Evolutionary conservation across 2,329 filamentous ascomycete species (phyloP), one percentile per base, ranked within the genome.

Genomic region (Aspergillus sp.): DNA sequence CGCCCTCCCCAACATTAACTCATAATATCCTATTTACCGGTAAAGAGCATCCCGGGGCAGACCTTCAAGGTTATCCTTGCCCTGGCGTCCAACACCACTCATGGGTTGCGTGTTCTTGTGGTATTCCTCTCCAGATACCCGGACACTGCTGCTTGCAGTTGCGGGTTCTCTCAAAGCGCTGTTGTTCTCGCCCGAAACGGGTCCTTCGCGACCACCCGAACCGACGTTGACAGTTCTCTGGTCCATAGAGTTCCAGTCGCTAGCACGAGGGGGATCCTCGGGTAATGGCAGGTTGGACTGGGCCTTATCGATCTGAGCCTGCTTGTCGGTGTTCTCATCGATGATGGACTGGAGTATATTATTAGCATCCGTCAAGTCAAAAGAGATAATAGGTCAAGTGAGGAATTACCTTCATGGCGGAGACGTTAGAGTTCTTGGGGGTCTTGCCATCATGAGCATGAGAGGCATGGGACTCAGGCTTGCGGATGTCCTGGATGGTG

Each of bases 211-310:
- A 57, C 82, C 77, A 19, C 89, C 88, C 38, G 87, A 85, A 64
- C 89, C 89, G 51, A 90, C 86, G 71, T 91, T 89, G 71, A 90
- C 87, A 58, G 80, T 90, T 63, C 84, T 79, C 32, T 82, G 82
- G 69, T 94, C 90, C 54, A 84, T 81, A 0, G 88, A 91, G 74
- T 93, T 87, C 83, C 87, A 92, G 81, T 95, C 90, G 5, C 89
- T 90, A n/a, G 86, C 79, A n/a, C 78, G 80, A 1, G 90, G 90
- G 21, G 91, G 91, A 66, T 93, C 83, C 2, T 94, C 90, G 17
- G 91, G 91, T 54, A 93, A 85, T 54, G 90, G 90, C 32, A 96
- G 87, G 77, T 92, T 91, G 75, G 87, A 78, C 78, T 88, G 83
- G 70, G 83, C 83, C 75, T 90, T 78, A 55, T 88, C 84, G 72